Evolutionary conservation across 768 basidiomycete genomes (phyloP).

Genomic region (Boletus rufocinnamomeus): DNA sequence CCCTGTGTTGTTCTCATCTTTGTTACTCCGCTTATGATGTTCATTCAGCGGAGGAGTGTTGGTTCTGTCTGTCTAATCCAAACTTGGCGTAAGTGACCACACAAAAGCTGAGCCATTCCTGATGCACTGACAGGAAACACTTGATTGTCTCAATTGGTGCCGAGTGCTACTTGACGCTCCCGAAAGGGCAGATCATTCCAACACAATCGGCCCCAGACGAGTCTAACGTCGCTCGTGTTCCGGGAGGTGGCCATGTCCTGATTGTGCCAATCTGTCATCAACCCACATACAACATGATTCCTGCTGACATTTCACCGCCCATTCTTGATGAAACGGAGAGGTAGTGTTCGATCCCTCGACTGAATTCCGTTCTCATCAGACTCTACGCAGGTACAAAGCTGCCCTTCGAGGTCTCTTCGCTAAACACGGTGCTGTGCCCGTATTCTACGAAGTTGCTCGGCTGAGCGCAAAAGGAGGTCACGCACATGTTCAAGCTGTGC

Average conservation of each 20-base stretch:
- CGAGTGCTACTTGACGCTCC: slow-evolving; percentile 94
- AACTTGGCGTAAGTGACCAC: slow-evolving; percentile 67
- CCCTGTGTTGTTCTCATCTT: slow-evolving; percentile 12
- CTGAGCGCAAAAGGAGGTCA: slow-evolving; percentile 87
- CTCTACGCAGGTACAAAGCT: slow-evolving; percentile 64
- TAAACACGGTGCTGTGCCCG: slow-evolving; percentile 63
- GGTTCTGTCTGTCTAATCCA: slow-evolving; percentile 98
- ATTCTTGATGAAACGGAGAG: slow-evolving; percentile 81
- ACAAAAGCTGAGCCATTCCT: slow-evolving; percentile 1
- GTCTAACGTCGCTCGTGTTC: slow-evolving; percentile 51
- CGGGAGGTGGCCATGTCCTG: slow-evolving; percentile 95
- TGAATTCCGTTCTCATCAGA: not conserved
- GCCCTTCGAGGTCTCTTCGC: slow-evolving; percentile 74
- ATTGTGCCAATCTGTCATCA: slow-evolving; percentile 94
- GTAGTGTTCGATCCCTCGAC: slow-evolving; percentile 39
- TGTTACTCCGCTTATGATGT: slow-evolving; percentile 2
- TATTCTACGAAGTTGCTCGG: slow-evolving; percentile 88
- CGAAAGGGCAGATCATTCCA: slow-evolving; percentile 92
- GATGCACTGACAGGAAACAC: slow-evolving; percentile 66
- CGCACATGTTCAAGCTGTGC: slow-evolving; percentile 88
- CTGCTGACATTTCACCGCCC: slow-evolving; percentile 69
- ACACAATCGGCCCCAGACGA: slow-evolving; percentile 60
- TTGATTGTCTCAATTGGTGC: slow-evolving; percentile 91
- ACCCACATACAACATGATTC: slow-evolving; percentile 82
- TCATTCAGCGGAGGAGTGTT: slow-evolving; percentile 82